Percentiles rank a stretch among this genome's conserved stretches.
Conservation (phyloP, 257 asterid species). For the Buddleja alternifolia region DNA sequence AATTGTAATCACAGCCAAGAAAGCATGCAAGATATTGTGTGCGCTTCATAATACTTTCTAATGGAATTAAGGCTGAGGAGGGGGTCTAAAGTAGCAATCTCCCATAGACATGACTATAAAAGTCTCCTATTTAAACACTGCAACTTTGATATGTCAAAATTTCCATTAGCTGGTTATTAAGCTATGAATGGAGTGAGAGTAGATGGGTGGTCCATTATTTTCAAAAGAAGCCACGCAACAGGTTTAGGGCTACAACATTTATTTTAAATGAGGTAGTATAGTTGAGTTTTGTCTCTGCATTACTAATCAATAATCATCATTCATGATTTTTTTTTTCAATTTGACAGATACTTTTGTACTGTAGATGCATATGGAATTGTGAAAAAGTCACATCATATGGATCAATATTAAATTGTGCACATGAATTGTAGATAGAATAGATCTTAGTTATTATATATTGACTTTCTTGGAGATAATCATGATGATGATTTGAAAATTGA, state of each 20-base stretch:
- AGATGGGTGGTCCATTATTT: conserved; percentile 25
- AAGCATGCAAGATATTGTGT: no score
- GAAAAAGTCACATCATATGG: conserved; percentile 25
- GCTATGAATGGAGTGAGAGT: background rate
- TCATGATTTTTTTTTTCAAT: background rate
- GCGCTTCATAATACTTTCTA: no score
- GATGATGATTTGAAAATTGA: background rate
- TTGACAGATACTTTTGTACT: background rate
- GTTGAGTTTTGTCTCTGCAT: conserved; percentile 21
- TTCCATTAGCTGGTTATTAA: background rate
- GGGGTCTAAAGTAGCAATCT: no score
- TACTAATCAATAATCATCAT: background rate
- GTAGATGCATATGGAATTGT: conserved; percentile 26
- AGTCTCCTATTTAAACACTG: no score
- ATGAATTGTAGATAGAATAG: conserved; percentile 20
- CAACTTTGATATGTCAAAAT: background rate
- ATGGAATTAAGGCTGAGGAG: no score
- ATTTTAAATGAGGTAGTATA: background rate
- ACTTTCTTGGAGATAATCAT: conserved; percentile 15
- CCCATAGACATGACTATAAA: no score
- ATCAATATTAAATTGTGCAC: conserved; percentile 26
- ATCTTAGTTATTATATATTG: conserved; percentile 14
- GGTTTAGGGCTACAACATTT: background rate
- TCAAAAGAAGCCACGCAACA: conserved; percentile 1
- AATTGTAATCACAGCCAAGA: no score